Percentiles rank a stretch among this genome's conserved stretches.
These are phyloP conservation scores for Exutisphaerella laricina DNA, from an alignment of 2,329 filamentous ascomycete species.

Conservation along the genomic window DNA sequence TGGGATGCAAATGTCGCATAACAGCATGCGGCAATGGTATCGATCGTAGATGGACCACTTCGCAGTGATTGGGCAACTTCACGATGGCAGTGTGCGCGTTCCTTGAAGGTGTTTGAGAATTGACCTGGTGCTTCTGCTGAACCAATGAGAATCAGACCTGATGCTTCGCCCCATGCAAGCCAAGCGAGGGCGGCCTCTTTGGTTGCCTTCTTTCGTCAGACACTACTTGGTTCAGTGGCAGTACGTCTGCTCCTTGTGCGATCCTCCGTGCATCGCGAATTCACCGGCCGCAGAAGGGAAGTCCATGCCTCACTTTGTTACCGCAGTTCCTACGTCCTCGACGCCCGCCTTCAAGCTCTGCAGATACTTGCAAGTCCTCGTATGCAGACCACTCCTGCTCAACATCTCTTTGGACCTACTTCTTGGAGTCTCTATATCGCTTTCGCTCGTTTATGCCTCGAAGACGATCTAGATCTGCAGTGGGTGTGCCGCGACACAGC, in stretches of 20 bases:
- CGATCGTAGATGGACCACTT: too few relatives aligned
- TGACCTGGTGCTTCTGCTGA: too few relatives aligned
- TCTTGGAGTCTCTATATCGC: background rate
- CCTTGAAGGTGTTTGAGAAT: too few relatives aligned
- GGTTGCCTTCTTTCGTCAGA: constrained; percentile 11
- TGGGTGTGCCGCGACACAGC: background rate
- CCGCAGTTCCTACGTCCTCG: background rate
- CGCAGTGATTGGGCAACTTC: too few relatives aligned
- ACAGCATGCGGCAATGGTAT: too few relatives aligned
- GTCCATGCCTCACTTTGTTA: constrained; percentile 4
- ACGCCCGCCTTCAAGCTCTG: background rate
- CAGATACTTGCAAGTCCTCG: background rate
- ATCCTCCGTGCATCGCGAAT: constrained; percentile 1
- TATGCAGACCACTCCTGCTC: constrained; percentile 1
- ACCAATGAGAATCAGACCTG: too few relatives aligned
- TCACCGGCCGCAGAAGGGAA: background rate
- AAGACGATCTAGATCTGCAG: too few relatives aligned
- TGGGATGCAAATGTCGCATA: too few relatives aligned
- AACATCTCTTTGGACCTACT: background rate
- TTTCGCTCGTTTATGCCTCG: too few relatives aligned
- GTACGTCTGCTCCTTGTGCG: constrained; percentile 1
- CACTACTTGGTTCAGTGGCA: background rate
- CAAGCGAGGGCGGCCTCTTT: constrained; percentile 8
- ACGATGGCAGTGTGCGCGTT: too few relatives aligned
- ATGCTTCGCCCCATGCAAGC: constrained; percentile 9